A percentile compares a stretch with the other conserved stretches of the same genome.
Conservation (phyloP, 2,329 filamentous ascomycete species). For the Ascochyta viciae-villosae region DNA sequence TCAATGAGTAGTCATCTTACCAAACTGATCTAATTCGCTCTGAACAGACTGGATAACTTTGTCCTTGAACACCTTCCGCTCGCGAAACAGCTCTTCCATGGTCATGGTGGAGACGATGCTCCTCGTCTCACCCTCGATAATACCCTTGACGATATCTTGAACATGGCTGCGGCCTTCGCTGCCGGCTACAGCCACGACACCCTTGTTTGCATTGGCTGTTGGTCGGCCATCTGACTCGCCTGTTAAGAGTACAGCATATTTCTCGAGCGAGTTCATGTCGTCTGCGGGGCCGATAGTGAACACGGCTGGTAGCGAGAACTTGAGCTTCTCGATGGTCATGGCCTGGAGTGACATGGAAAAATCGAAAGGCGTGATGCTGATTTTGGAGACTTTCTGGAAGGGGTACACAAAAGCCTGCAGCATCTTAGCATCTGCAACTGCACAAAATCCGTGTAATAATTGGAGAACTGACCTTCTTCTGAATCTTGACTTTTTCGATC, state of each 20-base stretch:
- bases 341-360: conserved; percentile 83
- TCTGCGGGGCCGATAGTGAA: conserved; percentile 87
- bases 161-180: conserved; percentile 67
- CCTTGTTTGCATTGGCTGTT: conserved; percentile 38
- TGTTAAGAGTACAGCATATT: conserved; percentile 82
- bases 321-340: conserved; percentile 88
- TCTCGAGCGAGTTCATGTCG: conserved; percentile 72
- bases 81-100: conserved; percentile 89
- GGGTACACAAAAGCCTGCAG: conserved; percentile 46
- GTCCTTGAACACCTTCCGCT: conserved; percentile 77
- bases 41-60: conserved; percentile 72
- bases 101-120: conserved; percentile 86
- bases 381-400: conserved; percentile 51
- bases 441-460: conserved; percentile 24
- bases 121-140: conserved; percentile 87
- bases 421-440: neutral
- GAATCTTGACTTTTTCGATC: conserved; percentile 76
- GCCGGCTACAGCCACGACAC: conserved; percentile 49
- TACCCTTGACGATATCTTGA: conserved; percentile 85
- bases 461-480: conserved; percentile 67
- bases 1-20: conserved; percentile 39
- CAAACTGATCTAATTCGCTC: conserved; percentile 80
- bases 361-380: conserved; percentile 76
- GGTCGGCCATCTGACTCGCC: conserved; percentile 61
- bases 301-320: conserved; percentile 81